Conservation (phyloP, 1,284 basidiomycete genomes). For the Apiotrichum domesticum region DNA sequence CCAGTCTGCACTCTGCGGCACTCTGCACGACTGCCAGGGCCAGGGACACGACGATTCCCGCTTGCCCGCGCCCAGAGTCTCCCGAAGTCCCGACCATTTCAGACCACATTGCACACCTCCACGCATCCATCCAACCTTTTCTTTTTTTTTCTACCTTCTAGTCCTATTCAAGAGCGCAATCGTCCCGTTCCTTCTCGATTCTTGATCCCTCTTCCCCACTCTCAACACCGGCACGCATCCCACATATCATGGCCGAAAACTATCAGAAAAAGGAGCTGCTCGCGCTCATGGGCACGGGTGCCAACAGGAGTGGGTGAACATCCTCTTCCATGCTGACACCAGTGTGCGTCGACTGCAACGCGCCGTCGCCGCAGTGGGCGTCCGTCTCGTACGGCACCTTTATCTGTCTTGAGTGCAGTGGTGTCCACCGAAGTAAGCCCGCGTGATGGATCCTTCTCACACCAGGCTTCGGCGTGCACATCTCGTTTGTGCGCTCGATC, state of each 20-base stretch:
- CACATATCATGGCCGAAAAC: conserved; percentile 52
- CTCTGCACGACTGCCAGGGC: no score
- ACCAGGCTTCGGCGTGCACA: conserved; percentile 41
- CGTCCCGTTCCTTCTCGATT: no score
- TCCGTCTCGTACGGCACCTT: conserved; percentile 63
- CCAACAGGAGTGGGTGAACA: conserved; percentile 56
- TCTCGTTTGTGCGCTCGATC: conserved; percentile 80
- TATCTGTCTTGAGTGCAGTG: conserved; percentile 85
- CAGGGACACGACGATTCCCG: no score
- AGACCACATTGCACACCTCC: no score
- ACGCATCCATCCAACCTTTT: no score
- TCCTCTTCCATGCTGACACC: conserved; percentile 1
- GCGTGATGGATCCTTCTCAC: not conserved
- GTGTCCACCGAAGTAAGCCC: conserved; percentile 67
- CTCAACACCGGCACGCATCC: not conserved
- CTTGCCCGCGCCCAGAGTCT: no score
- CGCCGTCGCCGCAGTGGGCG: conserved; percentile 89
- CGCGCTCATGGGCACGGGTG: conserved; percentile 65
- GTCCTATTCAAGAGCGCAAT: not conserved
- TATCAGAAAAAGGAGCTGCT: conserved; percentile 58
- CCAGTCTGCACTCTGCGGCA: no score
- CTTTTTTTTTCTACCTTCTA: no score
- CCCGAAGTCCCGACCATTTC: no score
- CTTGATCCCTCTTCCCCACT: not conserved
- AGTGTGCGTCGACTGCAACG: conserved; percentile 71